Base-by-base conservation (phyloP, 129 eudicot species). In the Arctium lappa region DNA sequence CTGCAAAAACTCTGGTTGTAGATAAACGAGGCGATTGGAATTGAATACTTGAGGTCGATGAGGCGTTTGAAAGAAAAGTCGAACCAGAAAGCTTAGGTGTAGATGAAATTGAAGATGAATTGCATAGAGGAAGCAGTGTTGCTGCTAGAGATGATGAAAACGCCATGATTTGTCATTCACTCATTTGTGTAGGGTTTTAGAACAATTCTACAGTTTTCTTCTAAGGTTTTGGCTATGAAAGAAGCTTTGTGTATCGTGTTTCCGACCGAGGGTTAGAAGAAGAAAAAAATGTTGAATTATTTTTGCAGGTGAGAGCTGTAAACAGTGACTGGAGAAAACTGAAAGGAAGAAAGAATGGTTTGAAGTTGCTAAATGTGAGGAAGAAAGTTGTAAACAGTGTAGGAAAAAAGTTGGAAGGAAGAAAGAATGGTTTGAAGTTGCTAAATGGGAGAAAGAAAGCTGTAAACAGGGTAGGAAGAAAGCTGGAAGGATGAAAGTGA, bases 81-180 rank as follows among this genome's bases (percentile, higher is more conserved):
- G 84, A 22, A 32, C 82, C 33, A 48, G 92, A 87, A 69, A 84
- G 65, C 39, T 87, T 84, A 37, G 88, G 90, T 77, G 82, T 79
- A 13, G 89, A 39, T n/a, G 94, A 87, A 77, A 86, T 79, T 53
- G 91, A 72, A 32, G 94, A 83, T 2, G 93, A 80, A 82, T 86
- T 92, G 82, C 90, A 76, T 12, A 92, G 48, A 1, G 92, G 88
- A 9, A 92, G 86, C 13, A 87, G 62, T 3, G 88, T 44, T n/a
- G 94, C 48, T 10, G 94, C 86, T 38, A 89, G 75, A 34, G 92
- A 90, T 33, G 92, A 82, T 7, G 97, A 92, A 80, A 87, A 84
- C 38, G 97, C 91, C 97, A 92, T 92, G 37, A 72, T 72, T 75
- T 34, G 50, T n/a, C n/a, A n/a, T n/a, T n/a, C n/a, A n/a, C n/a